Evolutionary conservation across 75 land plant species (phyloP).

Genomic region (Adiantum capillusveneris): DNA sequence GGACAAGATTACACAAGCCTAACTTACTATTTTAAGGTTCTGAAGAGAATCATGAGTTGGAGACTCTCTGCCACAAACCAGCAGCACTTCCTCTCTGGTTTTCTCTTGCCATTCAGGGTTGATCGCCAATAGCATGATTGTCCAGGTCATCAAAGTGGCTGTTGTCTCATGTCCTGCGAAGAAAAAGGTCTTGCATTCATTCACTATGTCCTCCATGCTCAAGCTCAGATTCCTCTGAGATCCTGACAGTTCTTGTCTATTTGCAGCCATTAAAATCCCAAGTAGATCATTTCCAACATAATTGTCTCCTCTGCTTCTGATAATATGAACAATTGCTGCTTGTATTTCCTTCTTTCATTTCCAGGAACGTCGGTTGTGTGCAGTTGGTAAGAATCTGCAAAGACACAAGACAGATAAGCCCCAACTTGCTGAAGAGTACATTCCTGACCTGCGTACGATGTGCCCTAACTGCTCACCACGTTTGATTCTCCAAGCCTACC

Average conservation of each 20-base stretch:
- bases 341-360: conserved; percentile 34
- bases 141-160: conserved; percentile 29
- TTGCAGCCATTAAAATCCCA: conserved; percentile 26
- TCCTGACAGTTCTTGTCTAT: not conserved
- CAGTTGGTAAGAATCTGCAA: conserved; percentile 41
- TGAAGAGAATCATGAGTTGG: conserved; percentile 18
- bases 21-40: conserved; percentile 20
- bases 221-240: conserved; percentile 20
- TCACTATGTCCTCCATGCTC: conserved; percentile 36
- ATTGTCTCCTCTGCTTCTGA: conserved; percentile 12
- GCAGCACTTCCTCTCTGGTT: conserved; percentile 45
- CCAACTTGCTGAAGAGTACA: too few relatives aligned
- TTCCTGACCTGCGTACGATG: too few relatives aligned
- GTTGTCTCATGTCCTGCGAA: conserved; percentile 51
- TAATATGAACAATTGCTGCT: conserved; percentile 19
- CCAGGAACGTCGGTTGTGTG: conserved; percentile 31
- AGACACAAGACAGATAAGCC: not conserved
- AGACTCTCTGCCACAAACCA: conserved; percentile 10
- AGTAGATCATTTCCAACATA: conserved; percentile 30
- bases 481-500: too few relatives aligned
- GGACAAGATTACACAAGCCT: not conserved
- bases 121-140: conserved; percentile 38
- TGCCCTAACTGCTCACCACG: too few relatives aligned
- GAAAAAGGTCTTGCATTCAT: conserved; percentile 51
- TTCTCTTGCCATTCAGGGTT: conserved; percentile 56